phyloP scores from a whole-genome alignment of 176 grass and related monocot genomes.

The Poa annua region DNA sequence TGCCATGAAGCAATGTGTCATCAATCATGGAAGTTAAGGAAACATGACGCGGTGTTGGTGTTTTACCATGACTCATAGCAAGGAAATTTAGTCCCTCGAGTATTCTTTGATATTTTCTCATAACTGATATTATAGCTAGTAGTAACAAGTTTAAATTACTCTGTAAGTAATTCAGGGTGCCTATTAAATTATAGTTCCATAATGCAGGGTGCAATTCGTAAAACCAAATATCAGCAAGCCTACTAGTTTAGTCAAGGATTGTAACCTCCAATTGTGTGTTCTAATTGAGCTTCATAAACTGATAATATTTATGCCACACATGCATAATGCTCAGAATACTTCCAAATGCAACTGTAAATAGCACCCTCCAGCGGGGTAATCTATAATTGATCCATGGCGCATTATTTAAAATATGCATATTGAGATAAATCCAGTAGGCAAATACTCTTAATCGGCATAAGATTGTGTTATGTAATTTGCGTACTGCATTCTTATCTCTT shows the following conservation, averaged over 20 bases:
- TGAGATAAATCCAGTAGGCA: no score
- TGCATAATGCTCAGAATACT: slow-evolving; percentile 25
- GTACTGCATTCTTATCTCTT: no score
- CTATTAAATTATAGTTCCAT: background rate
- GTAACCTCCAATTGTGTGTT: background rate
- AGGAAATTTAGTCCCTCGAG: background rate
- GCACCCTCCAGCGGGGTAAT: background rate
- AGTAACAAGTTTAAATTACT: slow-evolving; percentile 4
- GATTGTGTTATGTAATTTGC: no score
- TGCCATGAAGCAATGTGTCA: slow-evolving; percentile 15
- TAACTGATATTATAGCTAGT: background rate
- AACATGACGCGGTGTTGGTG: background rate
- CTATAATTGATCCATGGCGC: no score
- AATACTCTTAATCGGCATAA: no score
- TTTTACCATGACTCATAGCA: slow-evolving; percentile 20
- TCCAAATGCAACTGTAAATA: background rate
- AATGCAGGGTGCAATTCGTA: background rate
- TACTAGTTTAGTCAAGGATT: background rate
- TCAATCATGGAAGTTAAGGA: slow-evolving; percentile 22
- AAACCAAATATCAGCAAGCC: background rate
- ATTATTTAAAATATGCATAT: no score
- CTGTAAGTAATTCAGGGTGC: background rate
- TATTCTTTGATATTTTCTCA: background rate
- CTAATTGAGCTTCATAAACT: background rate
- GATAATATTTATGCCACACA: slow-evolving; percentile 23